Conservation (phyloP, 2,329 filamentous ascomycete species). For the Aspergillus amoenus region DNA sequence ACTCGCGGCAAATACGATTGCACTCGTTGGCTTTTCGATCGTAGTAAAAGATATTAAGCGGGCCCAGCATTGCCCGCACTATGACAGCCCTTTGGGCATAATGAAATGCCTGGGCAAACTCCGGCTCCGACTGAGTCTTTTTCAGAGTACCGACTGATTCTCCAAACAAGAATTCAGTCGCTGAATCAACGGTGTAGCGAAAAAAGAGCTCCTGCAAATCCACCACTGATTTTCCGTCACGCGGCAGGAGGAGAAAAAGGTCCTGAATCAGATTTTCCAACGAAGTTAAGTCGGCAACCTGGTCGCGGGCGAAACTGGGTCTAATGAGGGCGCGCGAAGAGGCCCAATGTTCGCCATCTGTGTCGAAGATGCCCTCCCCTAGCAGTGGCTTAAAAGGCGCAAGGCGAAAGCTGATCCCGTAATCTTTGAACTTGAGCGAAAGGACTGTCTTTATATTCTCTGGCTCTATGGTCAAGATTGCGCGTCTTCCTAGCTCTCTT, state of each 20-base stretch:
- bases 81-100: constrained; percentile 24
- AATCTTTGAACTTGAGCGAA: constrained; percentile 58
- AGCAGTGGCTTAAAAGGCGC: constrained; percentile 48
- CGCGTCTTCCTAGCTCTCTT: constrained; percentile 10
- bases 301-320: constrained; percentile 37
- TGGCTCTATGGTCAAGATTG: constrained; percentile 49
- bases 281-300: constrained; percentile 24
- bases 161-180: constrained; percentile 82
- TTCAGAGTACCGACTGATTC: constrained; percentile 47
- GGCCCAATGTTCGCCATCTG: constrained; percentile 54
- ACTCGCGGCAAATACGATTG: constrained; percentile 38
- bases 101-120: constrained; percentile 30
- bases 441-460: constrained; percentile 60
- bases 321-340: constrained; percentile 53
- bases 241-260: constrained; percentile 22
- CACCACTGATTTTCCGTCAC: constrained; percentile 20
- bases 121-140: constrained; percentile 16
- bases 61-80: constrained; percentile 13
- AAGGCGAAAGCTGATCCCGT: constrained; percentile 50
- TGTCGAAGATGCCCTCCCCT: constrained; percentile 58
- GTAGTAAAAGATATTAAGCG: constrained; percentile 12
- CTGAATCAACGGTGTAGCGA: constrained; percentile 68
- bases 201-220: constrained; percentile 29
- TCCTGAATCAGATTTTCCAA: constrained; percentile 26
- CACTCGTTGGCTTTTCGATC: constrained; percentile 25